Evolutionary conservation across 192 early-diverging fungal species (phyloP).

Genomic region (Coemansia sp.): DNA sequence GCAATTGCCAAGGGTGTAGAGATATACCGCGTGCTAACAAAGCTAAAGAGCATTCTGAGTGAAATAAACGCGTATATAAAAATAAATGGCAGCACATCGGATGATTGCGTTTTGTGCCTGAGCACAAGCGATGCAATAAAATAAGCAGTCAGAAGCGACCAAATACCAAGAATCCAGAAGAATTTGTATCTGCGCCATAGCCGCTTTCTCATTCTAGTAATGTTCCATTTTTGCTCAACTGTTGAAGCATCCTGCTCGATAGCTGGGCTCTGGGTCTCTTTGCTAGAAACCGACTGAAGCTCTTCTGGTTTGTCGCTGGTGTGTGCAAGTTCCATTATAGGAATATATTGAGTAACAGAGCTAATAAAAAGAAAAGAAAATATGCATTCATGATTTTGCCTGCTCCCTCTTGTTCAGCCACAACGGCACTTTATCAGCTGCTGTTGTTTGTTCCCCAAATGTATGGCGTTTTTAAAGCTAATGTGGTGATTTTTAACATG

Average conservation of each 20-base stretch:
- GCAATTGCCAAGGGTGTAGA: slow-evolving; percentile 9
- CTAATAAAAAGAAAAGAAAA: neutral
- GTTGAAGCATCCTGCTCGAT: neutral
- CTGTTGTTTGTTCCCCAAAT: neutral
- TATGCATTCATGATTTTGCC: neutral
- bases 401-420: neutral
- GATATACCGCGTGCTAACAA: slow-evolving; percentile 41
- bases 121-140: slow-evolving; percentile 62
- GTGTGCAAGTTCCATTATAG: neutral
- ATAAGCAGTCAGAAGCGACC: slow-evolving; percentile 61
- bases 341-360: neutral
- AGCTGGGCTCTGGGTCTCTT: neutral
- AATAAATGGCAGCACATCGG: slow-evolving; percentile 53
- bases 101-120: slow-evolving; percentile 53
- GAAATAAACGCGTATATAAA: slow-evolving; percentile 58
- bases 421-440: neutral
- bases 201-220: neutral
- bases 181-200: slow-evolving; percentile 1
- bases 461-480: slow-evolving; percentile 1
- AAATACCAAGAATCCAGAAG: slow-evolving; percentile 39
- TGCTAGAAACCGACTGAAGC: neutral
- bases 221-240: neutral
- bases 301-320: neutral
- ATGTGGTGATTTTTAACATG: neutral
- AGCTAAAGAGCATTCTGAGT: slow-evolving; percentile 50